phyloP scores from a whole-genome alignment of 1,284 basidiomycete genomes.

The Ustilago hordei region DNA sequence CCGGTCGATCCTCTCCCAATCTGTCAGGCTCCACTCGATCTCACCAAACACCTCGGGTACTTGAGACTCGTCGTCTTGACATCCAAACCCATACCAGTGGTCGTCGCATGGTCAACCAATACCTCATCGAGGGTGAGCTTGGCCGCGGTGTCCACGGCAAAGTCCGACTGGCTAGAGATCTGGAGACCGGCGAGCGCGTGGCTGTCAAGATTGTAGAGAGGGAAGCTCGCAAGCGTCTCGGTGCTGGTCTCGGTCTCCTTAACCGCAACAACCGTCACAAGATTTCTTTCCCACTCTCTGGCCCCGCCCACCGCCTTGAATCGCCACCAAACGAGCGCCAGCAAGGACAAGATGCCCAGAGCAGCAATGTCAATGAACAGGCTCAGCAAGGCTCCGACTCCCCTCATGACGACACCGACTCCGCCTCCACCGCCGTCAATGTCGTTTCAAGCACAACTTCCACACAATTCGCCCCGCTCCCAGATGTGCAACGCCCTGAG shows the following conservation, averaged over 20 bases:
- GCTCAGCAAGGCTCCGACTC: slow-evolving; percentile 10
- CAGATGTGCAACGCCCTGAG: slow-evolving; percentile 36
- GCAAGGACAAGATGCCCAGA: neutral
- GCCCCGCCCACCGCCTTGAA: slow-evolving; percentile 9
- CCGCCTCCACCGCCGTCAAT: slow-evolving; percentile 29
- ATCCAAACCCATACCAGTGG: slow-evolving; percentile 65
- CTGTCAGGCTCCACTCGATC: slow-evolving; percentile 24
- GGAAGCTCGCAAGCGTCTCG: slow-evolving; percentile 61
- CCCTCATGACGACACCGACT: slow-evolving; percentile 26
- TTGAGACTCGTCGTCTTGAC: slow-evolving; percentile 62
- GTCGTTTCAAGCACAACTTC: slow-evolving; percentile 27
- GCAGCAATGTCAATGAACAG: neutral
- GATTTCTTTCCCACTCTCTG: slow-evolving; percentile 13
- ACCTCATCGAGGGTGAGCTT: slow-evolving; percentile 66
- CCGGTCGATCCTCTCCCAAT: slow-evolving; percentile 43
- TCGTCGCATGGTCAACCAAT: slow-evolving; percentile 69
- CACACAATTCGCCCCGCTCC: slow-evolving; percentile 36
- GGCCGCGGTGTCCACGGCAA: slow-evolving; percentile 67
- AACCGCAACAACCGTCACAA: slow-evolving; percentile 36
- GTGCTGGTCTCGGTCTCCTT: slow-evolving; percentile 41
- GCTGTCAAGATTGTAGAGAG: slow-evolving; percentile 69
- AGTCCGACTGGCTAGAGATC: slow-evolving; percentile 64
- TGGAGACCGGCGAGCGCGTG: slow-evolving; percentile 62
- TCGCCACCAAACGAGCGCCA: neutral
- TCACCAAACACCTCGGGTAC: slow-evolving; percentile 42